Evolutionary conservation across 2,329 filamentous ascomycete genomes (phyloP).

Genomic region (Trichoderma breve): DNA sequence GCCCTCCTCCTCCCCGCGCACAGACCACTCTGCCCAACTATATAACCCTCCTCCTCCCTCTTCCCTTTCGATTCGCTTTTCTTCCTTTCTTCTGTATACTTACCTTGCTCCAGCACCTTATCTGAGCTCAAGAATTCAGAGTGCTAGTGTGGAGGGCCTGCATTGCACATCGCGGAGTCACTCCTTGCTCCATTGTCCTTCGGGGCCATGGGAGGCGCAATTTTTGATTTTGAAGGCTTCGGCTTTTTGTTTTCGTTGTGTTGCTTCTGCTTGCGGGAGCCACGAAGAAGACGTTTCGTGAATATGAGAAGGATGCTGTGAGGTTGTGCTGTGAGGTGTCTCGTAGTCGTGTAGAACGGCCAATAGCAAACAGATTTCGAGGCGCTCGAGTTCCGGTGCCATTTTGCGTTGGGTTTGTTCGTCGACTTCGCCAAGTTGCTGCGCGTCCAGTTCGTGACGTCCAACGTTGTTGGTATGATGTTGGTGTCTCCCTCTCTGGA

Average conservation of each 20-base stretch:
- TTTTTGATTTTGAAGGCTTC: slow-evolving; percentile 44
- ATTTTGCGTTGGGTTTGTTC: neutral
- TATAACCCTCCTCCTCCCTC: slow-evolving; percentile 2
- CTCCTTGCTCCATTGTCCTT: slow-evolving; percentile 48
- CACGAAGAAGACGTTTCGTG: slow-evolving; percentile 41
- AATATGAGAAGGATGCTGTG: neutral
- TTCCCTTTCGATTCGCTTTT: slow-evolving; percentile 15
- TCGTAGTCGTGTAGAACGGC: neutral
- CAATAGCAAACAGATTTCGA: neutral
- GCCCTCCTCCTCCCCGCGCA: slow-evolving; percentile 17
- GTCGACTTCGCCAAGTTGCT: too few relatives aligned
- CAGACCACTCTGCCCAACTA: slow-evolving; percentile 12
- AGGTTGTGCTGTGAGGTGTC: neutral
- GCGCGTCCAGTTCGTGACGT: too few relatives aligned
- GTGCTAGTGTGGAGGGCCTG: slow-evolving; percentile 44
- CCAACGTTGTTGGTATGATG: neutral
- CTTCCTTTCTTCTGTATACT: slow-evolving; percentile 47
- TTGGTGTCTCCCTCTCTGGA: too few relatives aligned
- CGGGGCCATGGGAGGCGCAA: slow-evolving; percentile 50
- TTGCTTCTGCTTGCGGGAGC: slow-evolving; percentile 36
- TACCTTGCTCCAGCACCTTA: slow-evolving; percentile 44
- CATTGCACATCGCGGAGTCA: slow-evolving; percentile 53
- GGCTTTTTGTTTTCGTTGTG: slow-evolving; percentile 48
- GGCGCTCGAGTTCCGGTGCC: too few relatives aligned
- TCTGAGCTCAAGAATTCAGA: slow-evolving; percentile 43